Conservation (phyloP, 2,329 filamentous ascomycete genomes). For the Aureobasidium sp. region DNA sequence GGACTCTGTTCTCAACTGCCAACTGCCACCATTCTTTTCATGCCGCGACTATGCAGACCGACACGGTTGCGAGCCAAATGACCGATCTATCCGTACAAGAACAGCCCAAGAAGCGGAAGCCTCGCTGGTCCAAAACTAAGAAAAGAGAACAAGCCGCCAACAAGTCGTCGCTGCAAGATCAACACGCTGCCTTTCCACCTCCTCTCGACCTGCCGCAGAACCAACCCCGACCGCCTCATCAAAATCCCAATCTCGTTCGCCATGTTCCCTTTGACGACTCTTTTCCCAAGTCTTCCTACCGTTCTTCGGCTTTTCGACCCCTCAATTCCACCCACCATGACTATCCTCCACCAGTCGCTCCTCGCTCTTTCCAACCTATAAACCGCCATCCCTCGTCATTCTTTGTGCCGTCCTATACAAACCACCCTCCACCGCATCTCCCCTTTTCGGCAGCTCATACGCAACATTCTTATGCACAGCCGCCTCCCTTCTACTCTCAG, state of each 20-base stretch:
- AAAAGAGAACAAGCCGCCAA: background rate
- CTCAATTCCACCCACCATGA: background rate
- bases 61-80: background rate
- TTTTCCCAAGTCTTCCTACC: background rate
- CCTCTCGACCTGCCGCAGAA: background rate
- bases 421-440: background rate
- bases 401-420: background rate
- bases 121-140: background rate
- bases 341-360: background rate
- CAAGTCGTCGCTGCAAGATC: background rate
- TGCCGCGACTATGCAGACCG: background rate
- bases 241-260: background rate
- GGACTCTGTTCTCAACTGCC: background rate
- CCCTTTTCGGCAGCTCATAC: background rate
- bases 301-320: background rate
- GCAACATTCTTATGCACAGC: background rate
- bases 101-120: background rate
- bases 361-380: background rate
- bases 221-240: background rate
- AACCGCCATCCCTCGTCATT: conserved; percentile 11
- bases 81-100: background rate
- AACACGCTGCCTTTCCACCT: background rate
- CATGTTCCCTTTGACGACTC: background rate
- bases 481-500: background rate
- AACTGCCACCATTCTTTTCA: background rate